These are phyloP conservation scores for Pichia sp. DNA, from an alignment of 1,139 yeast species.

Conservation along the genomic window DNA sequence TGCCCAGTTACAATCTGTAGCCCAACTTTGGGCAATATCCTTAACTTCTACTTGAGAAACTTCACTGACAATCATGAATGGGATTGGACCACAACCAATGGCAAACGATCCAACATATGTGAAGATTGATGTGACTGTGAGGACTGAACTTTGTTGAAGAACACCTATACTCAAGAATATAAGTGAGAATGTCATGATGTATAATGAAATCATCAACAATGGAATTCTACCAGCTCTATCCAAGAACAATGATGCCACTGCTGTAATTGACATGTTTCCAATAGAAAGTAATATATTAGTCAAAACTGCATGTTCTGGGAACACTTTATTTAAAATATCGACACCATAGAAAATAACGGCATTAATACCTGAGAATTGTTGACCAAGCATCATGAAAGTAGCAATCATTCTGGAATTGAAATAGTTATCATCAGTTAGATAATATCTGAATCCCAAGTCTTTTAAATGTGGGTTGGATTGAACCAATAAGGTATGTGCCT, in stretches of 20 bases:
- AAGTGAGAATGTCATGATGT: conserved; percentile 69
- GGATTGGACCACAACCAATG: conserved; percentile 91
- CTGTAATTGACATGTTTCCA: conserved; percentile 71
- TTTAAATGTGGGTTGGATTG: conserved; percentile 22
- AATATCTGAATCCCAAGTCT: conserved; percentile 35
- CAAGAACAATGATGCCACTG: conserved; percentile 66
- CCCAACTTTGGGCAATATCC: conserved; percentile 90
- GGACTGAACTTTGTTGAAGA: conserved; percentile 41
- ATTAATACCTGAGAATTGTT: conserved; percentile 92
- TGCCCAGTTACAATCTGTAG: conserved; percentile 87
- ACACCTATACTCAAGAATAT: conserved; percentile 68
- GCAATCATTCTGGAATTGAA: conserved; percentile 62
- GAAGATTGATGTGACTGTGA: conserved; percentile 68
- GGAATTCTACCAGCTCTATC: conserved; percentile 79
- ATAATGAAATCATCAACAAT: conserved; percentile 60
- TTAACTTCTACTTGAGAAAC: conserved; percentile 78
- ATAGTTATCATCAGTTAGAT: conserved; percentile 51
- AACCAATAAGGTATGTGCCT: conserved; percentile 18
- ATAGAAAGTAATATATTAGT: conserved; percentile 75
- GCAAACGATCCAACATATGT: conserved; percentile 83
- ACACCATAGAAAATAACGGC: conserved; percentile 93
- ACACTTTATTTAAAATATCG: conserved; percentile 62
- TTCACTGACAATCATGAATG: conserved; percentile 87
- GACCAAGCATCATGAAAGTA: conserved; percentile 76
- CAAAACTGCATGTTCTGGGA: conserved; percentile 67